phyloP scores from a whole-genome alignment of 768 basidiomycete genomes.

The Lentinula lateritia region DNA sequence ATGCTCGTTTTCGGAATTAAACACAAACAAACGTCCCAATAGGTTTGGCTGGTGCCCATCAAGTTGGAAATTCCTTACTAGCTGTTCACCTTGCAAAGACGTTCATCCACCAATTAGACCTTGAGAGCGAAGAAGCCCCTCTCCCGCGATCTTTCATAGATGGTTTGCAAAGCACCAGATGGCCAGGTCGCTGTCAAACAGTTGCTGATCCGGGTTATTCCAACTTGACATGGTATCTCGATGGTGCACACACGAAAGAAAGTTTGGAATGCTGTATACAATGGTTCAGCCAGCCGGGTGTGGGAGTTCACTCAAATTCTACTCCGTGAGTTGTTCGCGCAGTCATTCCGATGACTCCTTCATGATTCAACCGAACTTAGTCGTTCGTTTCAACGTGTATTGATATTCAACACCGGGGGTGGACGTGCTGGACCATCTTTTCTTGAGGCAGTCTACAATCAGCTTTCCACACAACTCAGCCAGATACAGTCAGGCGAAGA shows the following conservation, averaged over 20 bases:
- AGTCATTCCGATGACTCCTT: background rate
- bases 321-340: background rate
- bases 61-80: conserved; percentile 81
- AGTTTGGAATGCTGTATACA: conserved; percentile 81
- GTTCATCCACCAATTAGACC: conserved; percentile 45
- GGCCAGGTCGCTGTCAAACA: conserved; percentile 95
- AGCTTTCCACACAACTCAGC: conserved; percentile 42
- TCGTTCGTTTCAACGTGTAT: conserved; percentile 36
- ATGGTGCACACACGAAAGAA: conserved; percentile 94
- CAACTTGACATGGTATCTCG: conserved; percentile 78
- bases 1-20: background rate
- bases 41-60: conserved; percentile 87
- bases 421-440: conserved; percentile 80
- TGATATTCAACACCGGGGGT: conserved; percentile 94
- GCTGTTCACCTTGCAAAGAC: conserved; percentile 68
- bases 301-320: conserved; percentile 34
- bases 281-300: conserved; percentile 74
- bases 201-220: conserved; percentile 54
- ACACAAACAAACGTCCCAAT: conserved; percentile 2
- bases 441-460: conserved; percentile 52
- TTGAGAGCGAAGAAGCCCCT: conserved; percentile 17
- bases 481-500: conserved; percentile 31
- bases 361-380: background rate
- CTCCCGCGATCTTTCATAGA: conserved; percentile 50
- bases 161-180: conserved; percentile 66